Evolutionary conservation across 108 stramenopile genomes (phyloP).

Genomic region (Pseudonitzschia pungens): DNA sequence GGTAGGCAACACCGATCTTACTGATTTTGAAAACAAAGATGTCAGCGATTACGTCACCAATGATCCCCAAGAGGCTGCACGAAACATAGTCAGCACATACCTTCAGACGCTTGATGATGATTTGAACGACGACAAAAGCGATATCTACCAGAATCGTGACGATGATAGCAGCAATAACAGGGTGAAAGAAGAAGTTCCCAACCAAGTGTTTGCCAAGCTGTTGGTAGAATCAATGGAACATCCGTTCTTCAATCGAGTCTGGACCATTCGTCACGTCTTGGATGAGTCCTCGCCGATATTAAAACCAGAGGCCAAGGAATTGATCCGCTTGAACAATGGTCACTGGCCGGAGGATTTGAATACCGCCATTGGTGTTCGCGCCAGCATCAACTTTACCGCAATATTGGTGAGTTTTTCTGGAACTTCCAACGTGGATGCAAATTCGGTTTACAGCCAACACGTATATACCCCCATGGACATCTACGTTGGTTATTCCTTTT

Average conservation of each 20-base stretch:
- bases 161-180: background rate
- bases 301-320: conserved; percentile 39
- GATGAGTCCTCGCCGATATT: conserved; percentile 66
- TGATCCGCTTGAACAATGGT: conserved; percentile 49
- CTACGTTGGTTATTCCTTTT: conserved; percentile 68
- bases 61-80: too few relatives aligned
- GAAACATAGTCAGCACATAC: too few relatives aligned
- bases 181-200: conserved; percentile 33
- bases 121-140: background rate
- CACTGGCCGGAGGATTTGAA: conserved; percentile 70
- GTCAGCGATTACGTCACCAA: too few relatives aligned
- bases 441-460: conserved; percentile 67
- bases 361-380: conserved; percentile 46
- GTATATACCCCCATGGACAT: conserved; percentile 57
- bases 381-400: conserved; percentile 64
- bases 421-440: conserved; percentile 64
- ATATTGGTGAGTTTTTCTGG: conserved; percentile 66
- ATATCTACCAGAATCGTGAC: background rate
- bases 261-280: conserved; percentile 65
- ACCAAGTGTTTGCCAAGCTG: conserved; percentile 54
- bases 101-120: too few relatives aligned
- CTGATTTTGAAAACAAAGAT: too few relatives aligned
- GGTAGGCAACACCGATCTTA: too few relatives aligned
- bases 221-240: conserved; percentile 59
- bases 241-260: conserved; percentile 63